Evolutionary conservation across 129 eudicot species (phyloP), one percentile per base, ranked within the genome.

Genomic region (Artemisia annua): DNA sequence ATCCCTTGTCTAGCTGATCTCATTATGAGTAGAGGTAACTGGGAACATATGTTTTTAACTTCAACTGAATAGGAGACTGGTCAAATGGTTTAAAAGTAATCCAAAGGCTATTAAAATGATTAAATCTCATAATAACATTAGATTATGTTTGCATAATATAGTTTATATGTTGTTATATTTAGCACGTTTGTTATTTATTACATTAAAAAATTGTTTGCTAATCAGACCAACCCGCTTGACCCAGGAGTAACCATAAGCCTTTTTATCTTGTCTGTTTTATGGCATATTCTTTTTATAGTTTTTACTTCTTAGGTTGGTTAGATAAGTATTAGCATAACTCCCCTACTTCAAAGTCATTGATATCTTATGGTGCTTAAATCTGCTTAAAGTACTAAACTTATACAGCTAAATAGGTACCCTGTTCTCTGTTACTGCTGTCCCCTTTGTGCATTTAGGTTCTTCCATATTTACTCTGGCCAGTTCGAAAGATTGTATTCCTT

Each of bases 401-500:
- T 72, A 18, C 28, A 28, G 56, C 58, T 54, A 56, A 56, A 28
- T 49, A 48, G 22, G 58, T 1, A 30, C 58, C 28, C 11, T 65
- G 48, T 17, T 59, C 20, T 44, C 44, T 18, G 43, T 39, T 39
- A 39, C 46, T 39, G 46, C 10, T 7, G 46, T 39, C 46, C 11
- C 46, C 11, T 39, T 39, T 39, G 11, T 39, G 46, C 46, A 35
- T 17, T 12, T 24, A 28, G 12, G 55, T 52, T 60, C 58, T 50
- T 72, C 20, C 48, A 48, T 52, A 17, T 19, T 15, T 69, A 24
- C 73, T 66, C 8, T 26, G 53, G 19, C 53, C 46, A 15, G 30
- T 76, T 80, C 11, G 62, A 9, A 55, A 46, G 30, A 44, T 66
- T 70, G 44, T 70, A 48, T 83, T 75, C 55, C 69, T 87, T 16